Conservation (phyloP, 2,329 filamentous ascomycete species). For the Sclerotinia nivalis region DNA sequence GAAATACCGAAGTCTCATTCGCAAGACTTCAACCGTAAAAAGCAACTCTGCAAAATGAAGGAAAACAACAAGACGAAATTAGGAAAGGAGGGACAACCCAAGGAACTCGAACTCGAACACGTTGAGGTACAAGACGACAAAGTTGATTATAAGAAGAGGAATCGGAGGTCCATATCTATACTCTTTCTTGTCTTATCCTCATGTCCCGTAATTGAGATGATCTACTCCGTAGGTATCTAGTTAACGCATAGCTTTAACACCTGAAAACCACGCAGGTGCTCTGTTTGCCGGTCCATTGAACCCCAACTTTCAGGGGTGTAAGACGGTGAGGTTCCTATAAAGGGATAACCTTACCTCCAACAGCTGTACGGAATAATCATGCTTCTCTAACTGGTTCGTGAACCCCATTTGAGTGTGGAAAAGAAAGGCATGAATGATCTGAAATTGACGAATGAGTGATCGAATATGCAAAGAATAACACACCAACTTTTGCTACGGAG, state of each 20-base stretch:
- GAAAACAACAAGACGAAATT: not conserved
- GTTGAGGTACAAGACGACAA: conserved; percentile 12
- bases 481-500: conserved; percentile 7
- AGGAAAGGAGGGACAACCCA: not conserved
- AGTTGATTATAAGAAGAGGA: not conserved
- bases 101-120: not conserved
- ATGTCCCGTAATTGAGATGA: conserved; percentile 8
- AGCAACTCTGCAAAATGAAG: conserved; percentile 3
- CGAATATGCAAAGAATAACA: conserved; percentile 15
- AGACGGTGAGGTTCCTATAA: conserved; percentile 6
- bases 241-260: not conserved
- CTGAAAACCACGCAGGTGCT: not conserved
- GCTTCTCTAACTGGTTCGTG: conserved; percentile 5
- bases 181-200: conserved; percentile 3
- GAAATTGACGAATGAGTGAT: conserved; percentile 12
- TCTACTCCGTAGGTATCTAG: not conserved
- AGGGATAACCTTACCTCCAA: conserved; percentile 11
- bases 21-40: conserved; percentile 13
- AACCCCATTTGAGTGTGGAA: not conserved
- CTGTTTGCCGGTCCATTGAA: conserved; percentile 4
- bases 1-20: conserved; percentile 16
- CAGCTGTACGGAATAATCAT: not conserved
- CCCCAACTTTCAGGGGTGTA: conserved; percentile 11
- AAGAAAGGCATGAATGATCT: not conserved
- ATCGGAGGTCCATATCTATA: conserved; percentile 6